Evolutionary conservation across 805 yeast species (phyloP).

Genomic region (Candida ortonii): DNA sequence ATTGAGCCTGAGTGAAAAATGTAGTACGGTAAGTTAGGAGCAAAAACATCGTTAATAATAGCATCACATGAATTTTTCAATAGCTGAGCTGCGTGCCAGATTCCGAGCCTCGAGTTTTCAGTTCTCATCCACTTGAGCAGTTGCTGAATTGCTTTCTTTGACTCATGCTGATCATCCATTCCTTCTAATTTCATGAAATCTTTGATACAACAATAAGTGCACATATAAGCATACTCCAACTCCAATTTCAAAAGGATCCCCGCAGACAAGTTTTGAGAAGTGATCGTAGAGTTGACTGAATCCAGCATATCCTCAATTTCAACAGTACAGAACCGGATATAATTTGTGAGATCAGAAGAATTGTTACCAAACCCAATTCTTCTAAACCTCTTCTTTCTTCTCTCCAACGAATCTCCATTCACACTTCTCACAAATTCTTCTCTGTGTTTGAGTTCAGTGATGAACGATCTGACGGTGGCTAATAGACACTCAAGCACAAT

Average conservation of each 20-base stretch:
- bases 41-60: constrained; percentile 4
- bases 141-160: constrained; percentile 8
- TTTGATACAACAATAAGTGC: constrained; percentile 8
- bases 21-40: constrained; percentile 7
- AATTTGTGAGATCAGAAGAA: constrained; percentile 1
- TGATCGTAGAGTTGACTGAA: constrained; percentile 2
- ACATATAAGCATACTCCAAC: constrained; percentile 8
- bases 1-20: constrained; percentile 9
- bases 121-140: constrained; percentile 8
- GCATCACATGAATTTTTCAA: constrained; percentile 3
- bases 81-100: constrained; percentile 10
- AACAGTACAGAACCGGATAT: constrained; percentile 3
- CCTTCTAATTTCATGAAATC: constrained; percentile 12
- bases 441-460: constrained; percentile 7
- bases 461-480: constrained; percentile 4
- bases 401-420: background rate
- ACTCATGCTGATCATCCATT: constrained; percentile 11
- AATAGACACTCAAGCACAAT: constrained; percentile 4
- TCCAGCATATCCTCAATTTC: constrained; percentile 11
- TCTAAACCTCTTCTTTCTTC: constrained; percentile 3
- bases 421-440: constrained; percentile 4
- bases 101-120: constrained; percentile 7
- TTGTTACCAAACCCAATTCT: constrained; percentile 3
- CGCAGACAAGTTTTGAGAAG: background rate
- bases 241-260: constrained; percentile 8